Conservation (phyloP, 116 monocot genomes). For the Zostera marina region DNA sequence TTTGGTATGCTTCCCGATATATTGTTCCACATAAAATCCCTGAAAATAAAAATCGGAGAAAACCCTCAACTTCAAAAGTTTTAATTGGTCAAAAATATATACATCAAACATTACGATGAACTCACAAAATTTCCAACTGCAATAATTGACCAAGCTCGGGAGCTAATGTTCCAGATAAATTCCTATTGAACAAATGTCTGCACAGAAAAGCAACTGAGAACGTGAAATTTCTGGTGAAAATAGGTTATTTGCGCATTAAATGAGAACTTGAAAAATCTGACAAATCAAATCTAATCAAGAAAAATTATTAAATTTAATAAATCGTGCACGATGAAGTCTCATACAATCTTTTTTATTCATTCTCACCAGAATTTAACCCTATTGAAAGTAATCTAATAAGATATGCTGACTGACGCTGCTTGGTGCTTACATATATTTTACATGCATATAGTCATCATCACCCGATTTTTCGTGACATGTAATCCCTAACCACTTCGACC, state of each 20-base stretch:
- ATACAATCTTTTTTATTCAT: too few species aligned
- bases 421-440: constrained; percentile 65
- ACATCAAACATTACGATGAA: not conserved
- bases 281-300: too few species aligned
- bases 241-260: too few species aligned
- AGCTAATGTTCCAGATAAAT: constrained; percentile 81
- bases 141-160: constrained; percentile 65
- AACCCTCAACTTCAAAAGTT: not conserved
- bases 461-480: constrained; percentile 22
- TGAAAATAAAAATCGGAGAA: constrained; percentile 6
- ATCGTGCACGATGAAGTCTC: too few species aligned
- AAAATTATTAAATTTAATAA: too few species aligned
- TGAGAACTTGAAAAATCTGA: too few species aligned
- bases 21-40: constrained; percentile 95
- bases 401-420: too few species aligned
- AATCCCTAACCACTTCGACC: constrained; percentile 60
- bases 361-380: too few species aligned
- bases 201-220: constrained; percentile 4
- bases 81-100: too few species aligned
- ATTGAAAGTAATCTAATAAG: not conserved
- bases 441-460: constrained; percentile 47
- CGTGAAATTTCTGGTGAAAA: too few species aligned
- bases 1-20: constrained; percentile 75
- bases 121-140: constrained; percentile 65
- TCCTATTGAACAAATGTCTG: constrained; percentile 59